Evolutionary conservation across 352 stramenopile genomes (phyloP), one percentile per base, ranked within the genome.

Genomic region (Globisporangium ultimum): DNA sequence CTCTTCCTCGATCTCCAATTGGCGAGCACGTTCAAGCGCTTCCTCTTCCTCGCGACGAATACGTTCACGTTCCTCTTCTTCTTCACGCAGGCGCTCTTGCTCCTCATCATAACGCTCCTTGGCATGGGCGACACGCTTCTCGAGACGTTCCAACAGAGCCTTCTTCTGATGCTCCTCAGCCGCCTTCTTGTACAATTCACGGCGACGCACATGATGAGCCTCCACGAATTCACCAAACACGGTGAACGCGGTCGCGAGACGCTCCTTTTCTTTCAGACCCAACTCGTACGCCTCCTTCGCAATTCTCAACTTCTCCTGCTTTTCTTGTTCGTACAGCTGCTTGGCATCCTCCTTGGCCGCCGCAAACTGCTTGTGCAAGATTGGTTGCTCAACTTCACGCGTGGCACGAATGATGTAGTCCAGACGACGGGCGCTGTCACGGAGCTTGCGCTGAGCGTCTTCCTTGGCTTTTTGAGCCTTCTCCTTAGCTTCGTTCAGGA

Each of bases 381-480:
- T 85, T 28, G 91, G 90, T 60, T 97, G 76, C 63, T 98, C 95
- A 61, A 98, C 96, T 58, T 98, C 97, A 54, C 96, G 90, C n/a
- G 97, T 95, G 15, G 97, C 96, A 64, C 96, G 90, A 22, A 97
- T 92, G 58, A 98, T 89, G 74, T 98, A 98, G 76, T 99, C 96
- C 9, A 99, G 76, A 21, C 91, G 84, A 57, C 97, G 96, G 2
- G 93, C 93, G 52, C 86, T 87, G 62, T 98, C 93, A 28, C 84
- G 86, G 9, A 98, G 71, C 72, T 98, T 98, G 46, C 93, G 80
- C 72, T 98, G 95, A 1, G 94, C 93, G 36, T 97, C 89, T 53
- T 98, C 91, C 68, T 98, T 97, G 63, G 97, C 95, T 69, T 98
- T 98, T 53, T 93, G 80, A 2, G 89, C 80, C 71, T 98, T 98